phyloP scores from a whole-genome alignment of 768 basidiomycete species.

The Cystobasidium ongulense region DNA sequence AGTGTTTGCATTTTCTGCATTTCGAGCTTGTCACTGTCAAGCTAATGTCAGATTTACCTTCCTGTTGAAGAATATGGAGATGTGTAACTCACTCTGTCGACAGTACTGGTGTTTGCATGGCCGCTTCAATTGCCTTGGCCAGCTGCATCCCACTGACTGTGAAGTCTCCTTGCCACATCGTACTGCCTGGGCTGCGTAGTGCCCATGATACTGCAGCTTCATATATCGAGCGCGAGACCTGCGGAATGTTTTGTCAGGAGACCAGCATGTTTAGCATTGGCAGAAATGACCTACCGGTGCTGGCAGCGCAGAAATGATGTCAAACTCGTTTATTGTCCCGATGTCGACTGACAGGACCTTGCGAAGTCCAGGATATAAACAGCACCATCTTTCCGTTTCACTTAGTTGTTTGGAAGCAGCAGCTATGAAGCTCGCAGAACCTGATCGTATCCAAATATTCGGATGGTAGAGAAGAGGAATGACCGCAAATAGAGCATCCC shows the following conservation, averaged over 20 bases:
- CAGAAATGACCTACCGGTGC: constrained; percentile 57
- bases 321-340: constrained; percentile 61
- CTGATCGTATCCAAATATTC: constrained; percentile 90
- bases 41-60: background rate
- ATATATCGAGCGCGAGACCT: constrained; percentile 64
- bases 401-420: constrained; percentile 75
- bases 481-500: constrained; percentile 86
- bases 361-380: constrained; percentile 80
- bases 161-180: constrained; percentile 26
- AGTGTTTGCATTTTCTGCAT: constrained; percentile 71
- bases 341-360: constrained; percentile 80
- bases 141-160: background rate
- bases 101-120: background rate
- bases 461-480: constrained; percentile 90
- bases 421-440: constrained; percentile 71
- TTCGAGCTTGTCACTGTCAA: constrained; percentile 64
- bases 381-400: constrained; percentile 88
- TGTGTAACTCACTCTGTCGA: background rate
- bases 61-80: background rate
- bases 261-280: background rate
- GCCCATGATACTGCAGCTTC: constrained; percentile 84
- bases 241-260: background rate
- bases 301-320: constrained; percentile 66
- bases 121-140: background rate
- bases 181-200: constrained; percentile 68